Percentiles rank a stretch among this genome's conserved stretches.
phyloP scores from a whole-genome alignment of 805 yeast species.

The Starmerella vaccinii region DNA sequence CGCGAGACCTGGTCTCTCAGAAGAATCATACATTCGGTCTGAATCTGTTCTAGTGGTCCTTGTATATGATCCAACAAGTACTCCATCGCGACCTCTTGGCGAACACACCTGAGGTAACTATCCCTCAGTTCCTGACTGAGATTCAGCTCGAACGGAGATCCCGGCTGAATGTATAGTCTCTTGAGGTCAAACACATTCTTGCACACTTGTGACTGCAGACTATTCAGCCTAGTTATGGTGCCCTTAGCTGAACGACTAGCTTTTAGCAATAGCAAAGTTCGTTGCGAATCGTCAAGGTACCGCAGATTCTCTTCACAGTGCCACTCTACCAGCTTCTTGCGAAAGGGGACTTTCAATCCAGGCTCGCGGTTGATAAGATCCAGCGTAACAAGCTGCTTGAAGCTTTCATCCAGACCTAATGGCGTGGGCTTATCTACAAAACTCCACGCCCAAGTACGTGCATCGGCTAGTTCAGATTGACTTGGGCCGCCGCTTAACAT shows the following conservation, averaged over 20 bases:
- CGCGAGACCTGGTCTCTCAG: neutral
- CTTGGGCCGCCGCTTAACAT: neutral
- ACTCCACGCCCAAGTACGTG: slow-evolving; percentile 14
- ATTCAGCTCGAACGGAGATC: slow-evolving; percentile 18
- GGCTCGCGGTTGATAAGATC: slow-evolving; percentile 17
- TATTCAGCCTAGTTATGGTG: slow-evolving; percentile 5
- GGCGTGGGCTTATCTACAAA: neutral
- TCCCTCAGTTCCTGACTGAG: slow-evolving; percentile 3
- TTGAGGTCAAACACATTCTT: neutral
- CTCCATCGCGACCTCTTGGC: neutral
- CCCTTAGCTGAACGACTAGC: slow-evolving; percentile 2
- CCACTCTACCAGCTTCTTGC: slow-evolving; percentile 5
- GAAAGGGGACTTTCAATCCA: slow-evolving; percentile 18
- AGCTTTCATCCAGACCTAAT: neutral
- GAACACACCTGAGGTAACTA: neutral
- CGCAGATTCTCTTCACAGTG: slow-evolving; percentile 14
- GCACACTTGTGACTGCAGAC: neutral
- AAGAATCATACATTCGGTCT: neutral
- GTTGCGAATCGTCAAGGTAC: slow-evolving; percentile 12
- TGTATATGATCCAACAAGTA: neutral
- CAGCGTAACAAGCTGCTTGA: slow-evolving; percentile 6
- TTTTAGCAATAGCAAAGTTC: neutral
- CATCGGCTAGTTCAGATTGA: neutral
- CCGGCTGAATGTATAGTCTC: neutral
- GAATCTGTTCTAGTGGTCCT: neutral